phyloP scores from a whole-genome alignment of 345 rosid species.

The Populus deltoides region DNA sequence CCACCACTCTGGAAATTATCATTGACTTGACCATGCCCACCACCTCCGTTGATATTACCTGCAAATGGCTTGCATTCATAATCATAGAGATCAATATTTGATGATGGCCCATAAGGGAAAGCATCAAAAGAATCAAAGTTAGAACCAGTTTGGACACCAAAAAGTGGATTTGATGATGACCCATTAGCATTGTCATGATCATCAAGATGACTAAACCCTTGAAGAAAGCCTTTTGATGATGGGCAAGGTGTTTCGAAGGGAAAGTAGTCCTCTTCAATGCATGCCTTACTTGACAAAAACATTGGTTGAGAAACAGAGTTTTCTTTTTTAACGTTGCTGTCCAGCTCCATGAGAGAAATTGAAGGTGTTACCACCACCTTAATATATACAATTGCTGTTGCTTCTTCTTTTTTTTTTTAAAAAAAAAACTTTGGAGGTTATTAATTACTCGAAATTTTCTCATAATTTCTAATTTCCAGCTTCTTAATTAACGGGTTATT shows the following conservation, averaged over 20 bases:
- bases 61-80: slow-evolving; percentile 57
- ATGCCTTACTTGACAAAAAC: slow-evolving; percentile 4
- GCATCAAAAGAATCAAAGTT: slow-evolving; percentile 47
- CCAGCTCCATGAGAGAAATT: slow-evolving; percentile 2
- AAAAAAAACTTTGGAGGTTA: not conserved
- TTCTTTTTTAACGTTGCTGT: not conserved
- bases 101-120: slow-evolving; percentile 34
- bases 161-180: slow-evolving; percentile 44
- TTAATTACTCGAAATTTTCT: not conserved
- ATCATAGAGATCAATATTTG: slow-evolving; percentile 37
- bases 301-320: not conserved
- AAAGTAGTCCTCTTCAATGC: slow-evolving; percentile 32
- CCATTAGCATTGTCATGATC: slow-evolving; percentile 18
- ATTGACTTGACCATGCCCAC: slow-evolving; percentile 42
- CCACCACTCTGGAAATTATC: slow-evolving; percentile 44
- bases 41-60: not conserved
- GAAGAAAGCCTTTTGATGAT: slow-evolving; percentile 38
- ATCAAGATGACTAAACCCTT: slow-evolving; percentile 54
- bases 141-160: slow-evolving; percentile 32
- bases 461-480: not conserved
- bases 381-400: not conserved
- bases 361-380: not conserved
- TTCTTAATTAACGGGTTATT: not conserved
- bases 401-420: not conserved
- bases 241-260: slow-evolving; percentile 29